phyloP scores from a whole-genome alignment of 306 rosid species.

The Cyamopsis tetragonoloba region DNA sequence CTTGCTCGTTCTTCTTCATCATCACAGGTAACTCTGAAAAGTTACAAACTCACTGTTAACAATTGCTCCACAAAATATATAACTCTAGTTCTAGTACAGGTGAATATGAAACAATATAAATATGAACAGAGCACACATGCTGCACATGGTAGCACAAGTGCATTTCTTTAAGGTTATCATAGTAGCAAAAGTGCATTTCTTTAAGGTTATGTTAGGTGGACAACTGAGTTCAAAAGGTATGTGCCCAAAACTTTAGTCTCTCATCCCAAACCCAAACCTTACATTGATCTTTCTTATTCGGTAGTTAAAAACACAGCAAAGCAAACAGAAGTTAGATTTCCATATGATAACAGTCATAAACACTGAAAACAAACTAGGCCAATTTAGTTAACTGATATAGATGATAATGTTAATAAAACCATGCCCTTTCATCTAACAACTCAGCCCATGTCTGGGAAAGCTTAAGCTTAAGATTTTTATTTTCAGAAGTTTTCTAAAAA shows the following conservation, averaged over 20 bases:
- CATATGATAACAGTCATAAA: neutral
- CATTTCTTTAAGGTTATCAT: neutral
- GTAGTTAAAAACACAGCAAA: neutral
- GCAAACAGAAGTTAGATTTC: neutral
- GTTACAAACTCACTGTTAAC: neutral
- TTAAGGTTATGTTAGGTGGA: neutral
- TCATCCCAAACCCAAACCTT: no score
- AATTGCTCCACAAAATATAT: neutral
- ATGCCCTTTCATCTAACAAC: neutral
- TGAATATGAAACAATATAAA: neutral
- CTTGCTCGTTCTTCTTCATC: conserved; percentile 93
- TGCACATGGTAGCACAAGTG: neutral
- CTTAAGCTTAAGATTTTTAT: no score
- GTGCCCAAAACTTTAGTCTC: no score
- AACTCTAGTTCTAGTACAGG: neutral
- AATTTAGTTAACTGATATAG: neutral
- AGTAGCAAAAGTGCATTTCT: neutral
- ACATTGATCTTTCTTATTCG: no score
- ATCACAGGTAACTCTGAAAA: conserved; percentile 69
- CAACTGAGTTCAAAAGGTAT: neutral
- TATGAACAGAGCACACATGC: neutral
- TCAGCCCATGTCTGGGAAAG: no score
- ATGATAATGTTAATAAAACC: neutral
- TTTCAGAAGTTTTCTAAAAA: no score
- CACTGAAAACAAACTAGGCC: neutral